phyloP scores from a whole-genome alignment of 495 filamentous ascomycete genomes.

The Coniosporium apollinis region DNA sequence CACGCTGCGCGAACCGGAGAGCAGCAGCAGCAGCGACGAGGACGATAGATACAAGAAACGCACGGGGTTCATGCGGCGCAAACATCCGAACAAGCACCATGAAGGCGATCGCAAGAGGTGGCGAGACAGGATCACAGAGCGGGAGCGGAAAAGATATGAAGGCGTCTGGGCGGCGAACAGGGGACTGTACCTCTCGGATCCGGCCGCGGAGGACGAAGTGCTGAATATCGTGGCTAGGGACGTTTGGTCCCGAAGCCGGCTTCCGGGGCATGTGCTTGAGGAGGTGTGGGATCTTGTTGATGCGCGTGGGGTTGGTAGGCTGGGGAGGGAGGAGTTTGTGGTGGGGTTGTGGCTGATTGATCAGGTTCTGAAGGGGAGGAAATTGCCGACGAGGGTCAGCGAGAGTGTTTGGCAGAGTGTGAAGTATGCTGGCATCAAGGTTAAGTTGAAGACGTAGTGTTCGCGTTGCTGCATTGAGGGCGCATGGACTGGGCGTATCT shows the following conservation, averaged over 20 bases:
- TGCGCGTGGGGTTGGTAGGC: slow-evolving; percentile 34
- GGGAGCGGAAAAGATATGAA: slow-evolving; percentile 82
- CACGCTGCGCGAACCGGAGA: slow-evolving; percentile 49
- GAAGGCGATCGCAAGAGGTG: slow-evolving; percentile 79
- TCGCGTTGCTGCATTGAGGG: too few species aligned
- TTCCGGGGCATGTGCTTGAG: slow-evolving; percentile 49
- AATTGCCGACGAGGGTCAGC: slow-evolving; percentile 60
- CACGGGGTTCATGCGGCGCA: slow-evolving; percentile 29
- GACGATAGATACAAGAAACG: slow-evolving; percentile 31
- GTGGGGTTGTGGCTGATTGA: slow-evolving; percentile 94
- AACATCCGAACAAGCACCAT: slow-evolving; percentile 69
- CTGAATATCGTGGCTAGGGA: slow-evolving; percentile 69
- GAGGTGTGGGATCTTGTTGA: slow-evolving; percentile 83
- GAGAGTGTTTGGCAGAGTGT: slow-evolving; percentile 83
- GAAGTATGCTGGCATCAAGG: slow-evolving; percentile 34
- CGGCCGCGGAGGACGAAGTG: slow-evolving; percentile 35
- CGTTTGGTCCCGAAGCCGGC: slow-evolving; percentile 64
- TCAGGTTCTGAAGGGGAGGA: slow-evolving; percentile 71
- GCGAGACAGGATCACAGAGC: slow-evolving; percentile 56
- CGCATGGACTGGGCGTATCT: too few species aligned
- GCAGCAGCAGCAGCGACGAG: slow-evolving; percentile 34
- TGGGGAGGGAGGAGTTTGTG: slow-evolving; percentile 73
- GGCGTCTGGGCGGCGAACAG: slow-evolving; percentile 92
- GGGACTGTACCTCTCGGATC: slow-evolving; percentile 33
- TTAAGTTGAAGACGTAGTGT: background rate